A percentile compares a stretch with the other conserved stretches of the same genome.
These are phyloP conservation scores for Coniochaeta prunicola DNA, from an alignment of 2,329 filamentous ascomycete species.

Conservation along the genomic window DNA sequence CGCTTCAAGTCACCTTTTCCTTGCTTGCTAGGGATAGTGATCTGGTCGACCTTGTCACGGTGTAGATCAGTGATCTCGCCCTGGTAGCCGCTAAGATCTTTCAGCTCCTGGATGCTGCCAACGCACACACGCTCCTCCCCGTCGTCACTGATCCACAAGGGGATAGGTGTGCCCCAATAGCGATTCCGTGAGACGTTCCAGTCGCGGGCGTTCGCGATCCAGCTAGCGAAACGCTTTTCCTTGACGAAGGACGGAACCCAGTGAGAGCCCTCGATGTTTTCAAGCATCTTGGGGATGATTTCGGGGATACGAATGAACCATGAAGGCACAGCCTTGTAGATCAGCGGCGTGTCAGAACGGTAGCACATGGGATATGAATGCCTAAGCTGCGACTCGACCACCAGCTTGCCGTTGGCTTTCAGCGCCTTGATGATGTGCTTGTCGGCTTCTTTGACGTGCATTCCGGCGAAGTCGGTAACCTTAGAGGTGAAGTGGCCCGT, in stretches of 20 bases:
- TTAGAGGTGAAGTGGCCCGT: slow-evolving; percentile 70
- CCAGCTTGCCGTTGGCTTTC: slow-evolving; percentile 66
- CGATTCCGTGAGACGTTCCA: slow-evolving; percentile 94
- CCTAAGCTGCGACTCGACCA: slow-evolving; percentile 79
- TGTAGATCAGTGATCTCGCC: slow-evolving; percentile 82
- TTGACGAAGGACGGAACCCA: slow-evolving; percentile 92
- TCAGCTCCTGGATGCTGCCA: slow-evolving; percentile 78
- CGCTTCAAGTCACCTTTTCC: slow-evolving; percentile 78
- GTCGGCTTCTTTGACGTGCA: slow-evolving; percentile 88
- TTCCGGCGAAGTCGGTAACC: slow-evolving; percentile 73
- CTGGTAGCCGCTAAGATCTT: slow-evolving; percentile 75
- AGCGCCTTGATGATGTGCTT: slow-evolving; percentile 84
- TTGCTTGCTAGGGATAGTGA: slow-evolving; percentile 85
- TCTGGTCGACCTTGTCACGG: slow-evolving; percentile 85
- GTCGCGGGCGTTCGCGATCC: slow-evolving; percentile 85
- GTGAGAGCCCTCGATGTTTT: slow-evolving; percentile 80
- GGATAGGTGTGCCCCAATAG: slow-evolving; percentile 93
- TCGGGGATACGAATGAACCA: slow-evolving; percentile 91
- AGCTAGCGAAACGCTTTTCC: slow-evolving; percentile 82
- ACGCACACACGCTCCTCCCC: slow-evolving; percentile 79
- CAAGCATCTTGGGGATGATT: slow-evolving; percentile 80
- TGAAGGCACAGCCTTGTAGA: slow-evolving; percentile 84
- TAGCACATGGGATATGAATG: slow-evolving; percentile 94
- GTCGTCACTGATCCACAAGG: slow-evolving; percentile 87
- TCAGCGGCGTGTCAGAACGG: slow-evolving; percentile 89